phyloP scores from a whole-genome alignment of 176 grass and related monocot species.

The Phyllostachys edulis region DNA sequence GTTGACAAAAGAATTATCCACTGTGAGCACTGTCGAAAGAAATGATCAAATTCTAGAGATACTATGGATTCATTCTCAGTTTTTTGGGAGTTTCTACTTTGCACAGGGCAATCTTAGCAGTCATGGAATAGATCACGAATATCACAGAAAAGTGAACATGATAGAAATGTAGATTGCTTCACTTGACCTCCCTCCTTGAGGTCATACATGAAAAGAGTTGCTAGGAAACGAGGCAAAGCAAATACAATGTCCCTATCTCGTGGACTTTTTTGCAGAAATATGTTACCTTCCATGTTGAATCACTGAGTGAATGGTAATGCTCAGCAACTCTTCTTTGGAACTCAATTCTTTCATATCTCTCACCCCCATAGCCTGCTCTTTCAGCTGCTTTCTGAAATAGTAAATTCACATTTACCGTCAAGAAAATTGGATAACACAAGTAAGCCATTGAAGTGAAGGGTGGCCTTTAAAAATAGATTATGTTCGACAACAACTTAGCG shows the following conservation, averaged over 20 bases:
- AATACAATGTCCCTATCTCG: background rate
- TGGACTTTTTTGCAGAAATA: background rate
- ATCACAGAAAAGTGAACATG: background rate
- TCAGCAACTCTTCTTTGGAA: slow-evolving; percentile 86
- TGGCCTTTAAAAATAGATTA: background rate
- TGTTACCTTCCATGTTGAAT: slow-evolving; percentile 82
- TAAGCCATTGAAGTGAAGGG: background rate
- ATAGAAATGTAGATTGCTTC: background rate
- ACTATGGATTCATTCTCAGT: background rate
- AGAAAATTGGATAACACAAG: background rate
- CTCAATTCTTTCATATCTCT: slow-evolving; percentile 86
- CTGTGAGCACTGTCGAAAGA: background rate
- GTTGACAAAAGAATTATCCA: background rate
- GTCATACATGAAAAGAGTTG: background rate
- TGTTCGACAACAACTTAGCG: background rate
- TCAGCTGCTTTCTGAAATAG: slow-evolving; percentile 84
- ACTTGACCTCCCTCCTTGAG: background rate
- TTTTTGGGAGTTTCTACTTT: background rate
- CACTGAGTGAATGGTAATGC: slow-evolving; percentile 65
- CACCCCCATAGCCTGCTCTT: slow-evolving; percentile 83
- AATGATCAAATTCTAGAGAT: background rate
- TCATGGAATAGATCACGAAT: background rate
- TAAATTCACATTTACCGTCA: background rate
- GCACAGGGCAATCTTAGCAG: background rate
- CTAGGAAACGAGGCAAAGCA: slow-evolving; percentile 7